phyloP scores from a whole-genome alignment of 2,329 filamentous ascomycete species.

The Exophiala bonariae region DNA sequence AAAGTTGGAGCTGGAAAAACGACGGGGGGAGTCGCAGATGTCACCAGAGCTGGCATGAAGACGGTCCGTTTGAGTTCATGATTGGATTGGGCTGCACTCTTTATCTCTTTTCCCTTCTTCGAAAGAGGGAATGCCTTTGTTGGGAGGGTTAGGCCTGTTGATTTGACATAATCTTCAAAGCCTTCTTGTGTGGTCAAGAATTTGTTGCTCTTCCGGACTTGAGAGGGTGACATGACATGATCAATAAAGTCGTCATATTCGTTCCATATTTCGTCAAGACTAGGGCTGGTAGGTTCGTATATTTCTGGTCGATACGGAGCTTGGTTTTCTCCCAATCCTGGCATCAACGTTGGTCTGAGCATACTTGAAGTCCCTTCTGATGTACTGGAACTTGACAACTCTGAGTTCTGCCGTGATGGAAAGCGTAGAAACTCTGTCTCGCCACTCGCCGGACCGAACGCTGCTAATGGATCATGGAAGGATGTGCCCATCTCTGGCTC shows the following conservation, averaged over 20 bases:
- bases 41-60: constrained; percentile 30
- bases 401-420: constrained; percentile 70
- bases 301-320: background rate
- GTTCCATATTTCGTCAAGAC: constrained; percentile 80
- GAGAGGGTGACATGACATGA: constrained; percentile 57
- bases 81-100: constrained; percentile 28
- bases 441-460: constrained; percentile 33
- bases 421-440: constrained; percentile 70
- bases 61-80: constrained; percentile 28
- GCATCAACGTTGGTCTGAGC: constrained; percentile 20
- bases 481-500: too few species aligned
- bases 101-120: constrained; percentile 24
- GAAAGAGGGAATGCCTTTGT: background rate
- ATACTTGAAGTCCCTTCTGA: constrained; percentile 61
- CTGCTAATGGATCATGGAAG: constrained; percentile 32
- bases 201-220: background rate
- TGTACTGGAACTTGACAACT: constrained; percentile 64
- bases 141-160: too few species aligned
- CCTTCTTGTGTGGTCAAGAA: too few species aligned
- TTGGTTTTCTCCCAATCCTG: background rate
- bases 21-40: constrained; percentile 12
- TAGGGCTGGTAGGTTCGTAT: constrained; percentile 12
- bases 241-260: constrained; percentile 90
- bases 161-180: too few species aligned
- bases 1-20: constrained; percentile 14